Evolutionary conservation across 2,329 filamentous ascomycete genomes (phyloP).

Genomic region (Harringtonia aguacate): DNA sequence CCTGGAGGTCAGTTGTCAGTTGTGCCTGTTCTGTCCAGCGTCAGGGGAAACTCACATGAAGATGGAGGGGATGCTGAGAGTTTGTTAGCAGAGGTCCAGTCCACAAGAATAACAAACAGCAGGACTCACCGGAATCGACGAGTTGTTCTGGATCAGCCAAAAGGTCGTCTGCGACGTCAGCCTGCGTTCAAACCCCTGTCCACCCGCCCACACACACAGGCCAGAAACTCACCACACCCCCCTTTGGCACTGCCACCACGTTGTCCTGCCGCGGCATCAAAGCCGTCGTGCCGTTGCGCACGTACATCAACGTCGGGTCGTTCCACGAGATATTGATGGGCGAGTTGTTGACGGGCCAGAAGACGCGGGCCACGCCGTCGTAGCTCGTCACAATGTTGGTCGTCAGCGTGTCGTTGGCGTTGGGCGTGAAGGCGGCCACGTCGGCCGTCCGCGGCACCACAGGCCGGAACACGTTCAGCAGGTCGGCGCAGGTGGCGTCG

Average conservation of each 20-base stretch:
- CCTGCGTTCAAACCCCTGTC: background rate
- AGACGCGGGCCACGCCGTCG: conserved; percentile 17
- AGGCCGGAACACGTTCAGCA: conserved; percentile 8
- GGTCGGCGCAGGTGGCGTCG: conserved; percentile 12
- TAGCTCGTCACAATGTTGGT: conserved; percentile 9
- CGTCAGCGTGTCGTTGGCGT: conserved; percentile 7
- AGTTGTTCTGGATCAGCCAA: conserved; percentile 24
- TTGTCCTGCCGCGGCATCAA: conserved; percentile 6
- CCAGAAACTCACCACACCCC: background rate
- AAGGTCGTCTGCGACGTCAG: conserved; percentile 16
- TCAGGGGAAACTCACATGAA: conserved; percentile 14
- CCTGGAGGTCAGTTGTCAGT: conserved; percentile 10
- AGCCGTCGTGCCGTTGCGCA: conserved; percentile 16
- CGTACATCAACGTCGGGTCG: conserved; percentile 23
- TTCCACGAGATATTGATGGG: conserved; percentile 20
- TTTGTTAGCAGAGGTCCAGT: background rate
- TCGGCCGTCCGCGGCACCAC: conserved; percentile 12
- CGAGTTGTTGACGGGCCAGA: conserved; percentile 19
- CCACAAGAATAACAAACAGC: background rate
- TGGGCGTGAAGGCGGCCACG: conserved; percentile 10
- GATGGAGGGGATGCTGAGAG: conserved; percentile 19
- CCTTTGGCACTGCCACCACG: conserved; percentile 3
- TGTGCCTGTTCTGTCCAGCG: too few relatives aligned
- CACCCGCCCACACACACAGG: background rate
- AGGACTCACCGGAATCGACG: conserved; percentile 13